Evolutionary conservation across 2,329 filamentous ascomycete species (phyloP).

Genomic region (Stenocarpella maydis): DNA sequence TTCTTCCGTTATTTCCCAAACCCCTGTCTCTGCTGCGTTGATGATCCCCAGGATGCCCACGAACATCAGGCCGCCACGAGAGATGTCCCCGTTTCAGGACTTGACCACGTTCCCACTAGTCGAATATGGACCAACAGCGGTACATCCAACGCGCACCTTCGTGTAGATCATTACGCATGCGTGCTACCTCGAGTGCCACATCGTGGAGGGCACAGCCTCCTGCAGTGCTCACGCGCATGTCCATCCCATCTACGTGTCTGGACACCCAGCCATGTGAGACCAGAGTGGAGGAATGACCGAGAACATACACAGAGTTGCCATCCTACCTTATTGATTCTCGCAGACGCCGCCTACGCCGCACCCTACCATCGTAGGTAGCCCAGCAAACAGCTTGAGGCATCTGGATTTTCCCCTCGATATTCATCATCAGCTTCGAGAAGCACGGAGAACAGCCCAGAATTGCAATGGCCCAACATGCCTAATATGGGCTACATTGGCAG

Average conservation of each 20-base stretch:
- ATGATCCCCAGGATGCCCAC: neutral
- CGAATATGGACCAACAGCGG: neutral
- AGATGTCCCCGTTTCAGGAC: conserved; percentile 10
- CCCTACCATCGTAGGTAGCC: neutral
- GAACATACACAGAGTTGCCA: neutral
- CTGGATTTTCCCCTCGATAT: neutral
- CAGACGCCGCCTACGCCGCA: neutral
- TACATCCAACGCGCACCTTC: neutral
- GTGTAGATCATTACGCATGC: neutral
- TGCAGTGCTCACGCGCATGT: neutral
- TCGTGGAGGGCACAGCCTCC: conserved; percentile 14
- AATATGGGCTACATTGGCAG: neutral
- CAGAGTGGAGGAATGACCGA: neutral
- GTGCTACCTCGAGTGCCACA: conserved; percentile 15
- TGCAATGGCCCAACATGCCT: neutral
- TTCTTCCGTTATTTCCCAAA: neutral
- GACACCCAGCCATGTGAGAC: neutral
- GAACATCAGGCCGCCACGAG: neutral
- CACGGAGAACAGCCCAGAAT: conserved; percentile 4
- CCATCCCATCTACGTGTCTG: neutral
- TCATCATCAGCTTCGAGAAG: neutral
- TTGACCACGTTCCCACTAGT: neutral
- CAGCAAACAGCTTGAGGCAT: neutral
- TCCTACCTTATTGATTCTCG: neutral
- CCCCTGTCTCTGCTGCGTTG: neutral